Base-by-base conservation (phyloP, 2,329 filamentous ascomycete genomes). In the Aspergillus sp. region DNA sequence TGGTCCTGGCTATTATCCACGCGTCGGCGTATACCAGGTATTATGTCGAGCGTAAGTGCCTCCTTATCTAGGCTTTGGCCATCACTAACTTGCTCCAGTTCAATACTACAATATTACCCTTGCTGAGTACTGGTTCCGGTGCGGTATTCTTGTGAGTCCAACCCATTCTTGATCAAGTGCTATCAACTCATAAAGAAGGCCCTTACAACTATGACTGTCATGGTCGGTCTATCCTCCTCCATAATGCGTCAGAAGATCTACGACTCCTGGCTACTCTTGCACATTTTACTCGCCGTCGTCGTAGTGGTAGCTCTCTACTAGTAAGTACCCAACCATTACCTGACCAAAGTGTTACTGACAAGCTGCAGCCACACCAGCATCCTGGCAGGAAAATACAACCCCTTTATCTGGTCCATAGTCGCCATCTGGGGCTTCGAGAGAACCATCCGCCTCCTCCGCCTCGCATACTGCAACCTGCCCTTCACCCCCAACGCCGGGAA, bases 391-490 rank as follows among this genome's bases (percentile, higher is more conserved):
- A 73, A 76, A 57, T 82, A 77, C 62, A 73, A 80, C 55, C 67
- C 67, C 17, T 83, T 79, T 58, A 73, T 82, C 21, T 82, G 79
- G 74, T 75, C 78, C 4, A 73, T 76, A 35, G 73, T 80, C 8
- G 69, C 68, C 3, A 70, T 83, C 31, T 83, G 81, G 81, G 27
- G 68, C 11, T 71, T 81, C 25, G 81, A 83, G 51, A 73, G 80
- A n/a, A 8, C 17, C 5, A 4, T 57, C 2, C 57, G 57, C 31
- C 37, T 53, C 39, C 19, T 43, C 6, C 74, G 78, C 31, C 52
- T 79, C 14, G 53, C 74, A n/a, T 73, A 71, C 55, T 79, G 76
- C 65, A 77, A 78, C 46, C 52, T 76, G n/a, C 64, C 66, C 46
- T 57, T 74, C 14, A 19, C 23, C 2, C 31, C 46, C 21, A 39